Conservation (phyloP, 108 stramenopile genomes). For the Pseudonitzschia multistriata region DNA sequence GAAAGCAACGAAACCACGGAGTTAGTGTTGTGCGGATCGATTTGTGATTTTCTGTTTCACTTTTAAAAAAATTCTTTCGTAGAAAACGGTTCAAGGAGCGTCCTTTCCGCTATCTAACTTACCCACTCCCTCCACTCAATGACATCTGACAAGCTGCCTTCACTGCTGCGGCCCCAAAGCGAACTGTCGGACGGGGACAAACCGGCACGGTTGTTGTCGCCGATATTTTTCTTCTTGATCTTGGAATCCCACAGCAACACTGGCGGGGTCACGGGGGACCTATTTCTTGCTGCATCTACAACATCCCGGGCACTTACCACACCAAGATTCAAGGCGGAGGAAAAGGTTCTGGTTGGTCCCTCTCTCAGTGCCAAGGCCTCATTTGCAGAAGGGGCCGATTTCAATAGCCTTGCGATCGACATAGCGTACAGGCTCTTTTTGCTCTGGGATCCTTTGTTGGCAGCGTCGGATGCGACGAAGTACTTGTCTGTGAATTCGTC, state of each 20-base stretch:
- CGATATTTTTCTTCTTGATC: not conserved
- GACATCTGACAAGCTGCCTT: slow-evolving; percentile 8
- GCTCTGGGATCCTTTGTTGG: not conserved
- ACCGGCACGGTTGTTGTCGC: not conserved
- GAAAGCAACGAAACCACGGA: not conserved
- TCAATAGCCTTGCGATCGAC: slow-evolving; percentile 4
- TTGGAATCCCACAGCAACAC: not conserved
- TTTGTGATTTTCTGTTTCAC: not conserved
- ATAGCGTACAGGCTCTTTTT: slow-evolving; percentile 10
- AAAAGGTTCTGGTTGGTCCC: slow-evolving; percentile 8
- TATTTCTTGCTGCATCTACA: not conserved
- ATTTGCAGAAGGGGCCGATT: not conserved
- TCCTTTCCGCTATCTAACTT: not conserved
- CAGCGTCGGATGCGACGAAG: slow-evolving; percentile 9
- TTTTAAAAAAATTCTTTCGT: not conserved
- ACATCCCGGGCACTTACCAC: not conserved
- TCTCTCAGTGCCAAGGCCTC: not conserved
- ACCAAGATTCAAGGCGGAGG: slow-evolving; percentile 6
- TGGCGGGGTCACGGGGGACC: not conserved
- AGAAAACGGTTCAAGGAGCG: not conserved
- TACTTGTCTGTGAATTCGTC: slow-evolving; percentile 2
- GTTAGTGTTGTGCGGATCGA: not conserved
- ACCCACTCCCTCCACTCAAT: slow-evolving; percentile 11
- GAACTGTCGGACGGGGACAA: not conserved
- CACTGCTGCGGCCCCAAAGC: slow-evolving; percentile 6